Conservation (phyloP, 148 eudicot species). For the Dysphania ambrosioides region DNA sequence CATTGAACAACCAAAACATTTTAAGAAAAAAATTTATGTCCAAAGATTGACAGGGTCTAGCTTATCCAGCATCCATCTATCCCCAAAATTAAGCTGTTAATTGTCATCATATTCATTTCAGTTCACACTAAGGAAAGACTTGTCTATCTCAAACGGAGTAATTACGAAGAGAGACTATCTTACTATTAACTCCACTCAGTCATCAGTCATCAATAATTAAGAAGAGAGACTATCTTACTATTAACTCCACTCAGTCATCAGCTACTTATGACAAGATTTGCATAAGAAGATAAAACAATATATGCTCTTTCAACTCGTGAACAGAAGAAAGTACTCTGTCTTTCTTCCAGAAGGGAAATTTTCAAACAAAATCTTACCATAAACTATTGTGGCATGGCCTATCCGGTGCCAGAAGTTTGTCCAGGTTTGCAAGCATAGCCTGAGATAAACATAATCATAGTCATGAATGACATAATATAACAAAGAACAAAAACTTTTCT, state of each 20-base stretch:
- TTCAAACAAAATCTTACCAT: conserved; percentile 47
- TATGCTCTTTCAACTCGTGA: background rate
- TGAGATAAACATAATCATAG: conserved; percentile 37
- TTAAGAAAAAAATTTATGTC: background rate
- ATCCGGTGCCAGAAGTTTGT: conserved; percentile 75
- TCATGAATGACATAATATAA: background rate
- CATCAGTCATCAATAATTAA: background rate
- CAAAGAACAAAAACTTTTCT: background rate
- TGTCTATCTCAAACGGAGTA: background rate
- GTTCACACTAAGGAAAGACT: background rate
- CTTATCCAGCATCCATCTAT: background rate
- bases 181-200: background rate
- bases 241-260: background rate
- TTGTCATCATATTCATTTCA: too few relatives aligned
- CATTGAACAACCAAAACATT: too few relatives aligned
- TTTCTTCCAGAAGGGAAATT: background rate
- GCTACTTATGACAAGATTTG: background rate
- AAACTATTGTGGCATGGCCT: conserved; percentile 81
- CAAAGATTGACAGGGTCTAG: background rate
- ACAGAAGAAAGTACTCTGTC: background rate
- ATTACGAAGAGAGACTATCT: background rate
- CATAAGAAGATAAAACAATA: background rate
- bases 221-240: background rate
- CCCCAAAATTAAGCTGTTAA: background rate
- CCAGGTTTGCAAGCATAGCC: conserved; percentile 77